Evolutionary conservation across 768 basidiomycete species (phyloP).

Genomic region (Omphalotus guepiniiformis): DNA sequence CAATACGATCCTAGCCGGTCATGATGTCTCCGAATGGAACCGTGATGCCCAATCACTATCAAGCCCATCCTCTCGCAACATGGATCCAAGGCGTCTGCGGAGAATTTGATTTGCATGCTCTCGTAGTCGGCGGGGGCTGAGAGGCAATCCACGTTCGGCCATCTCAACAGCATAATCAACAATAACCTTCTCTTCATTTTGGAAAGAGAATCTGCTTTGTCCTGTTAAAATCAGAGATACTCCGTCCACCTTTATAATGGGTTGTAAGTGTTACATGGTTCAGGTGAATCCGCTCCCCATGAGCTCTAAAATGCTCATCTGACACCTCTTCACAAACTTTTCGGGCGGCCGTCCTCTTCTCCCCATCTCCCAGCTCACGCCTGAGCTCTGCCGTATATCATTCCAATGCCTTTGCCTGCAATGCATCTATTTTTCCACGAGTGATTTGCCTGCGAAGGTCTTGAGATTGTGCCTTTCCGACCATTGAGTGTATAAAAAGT

Average conservation of each 20-base stretch:
- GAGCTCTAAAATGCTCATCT: background rate
- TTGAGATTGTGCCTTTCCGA: too few species aligned
- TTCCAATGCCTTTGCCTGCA: background rate
- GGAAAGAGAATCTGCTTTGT: background rate
- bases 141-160: constrained; percentile 23
- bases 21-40: background rate
- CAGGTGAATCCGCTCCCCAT: background rate
- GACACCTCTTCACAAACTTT: background rate
- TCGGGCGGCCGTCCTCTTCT: background rate
- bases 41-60: background rate
- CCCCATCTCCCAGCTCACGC: background rate
- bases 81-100: too few species aligned
- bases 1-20: background rate
- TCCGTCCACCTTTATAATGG: background rate
- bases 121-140: too few species aligned
- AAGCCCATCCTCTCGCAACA: background rate
- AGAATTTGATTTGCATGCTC: too few species aligned
- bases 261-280: background rate
- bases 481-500: too few species aligned
- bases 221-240: background rate
- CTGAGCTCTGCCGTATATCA: background rate
- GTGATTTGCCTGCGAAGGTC: too few species aligned
- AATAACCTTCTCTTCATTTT: constrained; percentile 15
- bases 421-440: background rate
- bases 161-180: constrained; percentile 14